These are phyloP conservation scores for Linum lewisii DNA, from an alignment of 345 rosid species.

Conservation along the genomic window DNA sequence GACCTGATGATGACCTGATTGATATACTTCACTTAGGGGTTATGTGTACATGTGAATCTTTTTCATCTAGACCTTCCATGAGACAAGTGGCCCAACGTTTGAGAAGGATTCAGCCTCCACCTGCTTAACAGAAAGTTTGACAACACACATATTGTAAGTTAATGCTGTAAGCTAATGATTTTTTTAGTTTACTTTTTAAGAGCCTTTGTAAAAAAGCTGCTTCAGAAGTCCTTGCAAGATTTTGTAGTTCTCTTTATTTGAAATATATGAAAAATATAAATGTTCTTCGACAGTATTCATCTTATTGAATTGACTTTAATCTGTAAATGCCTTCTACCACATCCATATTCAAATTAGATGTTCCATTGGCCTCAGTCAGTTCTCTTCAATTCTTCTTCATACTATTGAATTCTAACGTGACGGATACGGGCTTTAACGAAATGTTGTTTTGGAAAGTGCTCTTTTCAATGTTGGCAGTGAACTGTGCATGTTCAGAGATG, in stretches of 20 bases:
- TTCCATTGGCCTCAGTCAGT: neutral
- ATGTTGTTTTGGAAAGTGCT: neutral
- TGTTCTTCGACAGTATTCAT: neutral
- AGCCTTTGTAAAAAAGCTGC: constrained; percentile 12
- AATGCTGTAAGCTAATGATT: constrained; percentile 14
- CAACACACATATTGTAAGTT: constrained; percentile 19
- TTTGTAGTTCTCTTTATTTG: constrained; percentile 1
- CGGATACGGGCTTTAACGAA: neutral
- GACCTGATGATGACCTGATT: constrained; percentile 38
- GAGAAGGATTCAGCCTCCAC: constrained; percentile 36
- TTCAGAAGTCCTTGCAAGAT: constrained; percentile 13
- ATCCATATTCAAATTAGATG: neutral
- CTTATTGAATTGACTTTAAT: neutral
- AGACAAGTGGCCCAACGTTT: constrained; percentile 37
- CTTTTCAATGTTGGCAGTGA: neutral
- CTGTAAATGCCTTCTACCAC: neutral
- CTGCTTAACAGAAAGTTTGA: constrained; percentile 21
- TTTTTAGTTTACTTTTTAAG: constrained; percentile 13
- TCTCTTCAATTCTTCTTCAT: neutral
- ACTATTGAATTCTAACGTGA: no score
- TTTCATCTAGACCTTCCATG: constrained; percentile 44
- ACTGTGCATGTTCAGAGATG: neutral
- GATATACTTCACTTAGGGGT: constrained; percentile 33
- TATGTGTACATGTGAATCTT: constrained; percentile 38
- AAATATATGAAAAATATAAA: neutral